A percentile compares a stretch with the other conserved stretches of the same genome.
Conservation (phyloP, 2,329 filamentous ascomycete species). For the Ramichloridium luteum region DNA sequence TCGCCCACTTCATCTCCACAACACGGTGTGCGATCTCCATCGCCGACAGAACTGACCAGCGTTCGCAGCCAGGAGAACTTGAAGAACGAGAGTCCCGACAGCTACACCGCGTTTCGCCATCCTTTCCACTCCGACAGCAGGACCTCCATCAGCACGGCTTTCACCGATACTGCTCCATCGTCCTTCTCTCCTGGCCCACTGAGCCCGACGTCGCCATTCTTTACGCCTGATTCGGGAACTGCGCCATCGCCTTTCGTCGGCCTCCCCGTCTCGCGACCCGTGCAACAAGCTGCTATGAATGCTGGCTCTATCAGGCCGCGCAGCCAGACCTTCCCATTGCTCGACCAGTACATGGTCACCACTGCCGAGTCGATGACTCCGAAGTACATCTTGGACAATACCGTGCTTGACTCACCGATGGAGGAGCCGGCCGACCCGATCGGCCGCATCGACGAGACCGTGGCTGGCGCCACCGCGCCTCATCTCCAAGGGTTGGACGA, state of each 20-base stretch:
- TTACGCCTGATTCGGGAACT: conserved; percentile 60
- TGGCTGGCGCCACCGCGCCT: conserved; percentile 28
- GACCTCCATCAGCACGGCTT: conserved; percentile 55
- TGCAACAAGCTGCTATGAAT: conserved; percentile 34
- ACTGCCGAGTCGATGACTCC: conserved; percentile 44
- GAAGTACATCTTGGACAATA: conserved; percentile 35
- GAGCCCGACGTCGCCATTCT: conserved; percentile 65
- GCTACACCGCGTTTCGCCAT: conserved; percentile 52
- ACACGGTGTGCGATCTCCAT: conserved; percentile 50
- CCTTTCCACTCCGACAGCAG: conserved; percentile 54
- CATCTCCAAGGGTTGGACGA: conserved; percentile 10
- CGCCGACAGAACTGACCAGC: conserved; percentile 51
- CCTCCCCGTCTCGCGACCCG: conserved; percentile 25
- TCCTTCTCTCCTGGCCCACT: conserved; percentile 57
- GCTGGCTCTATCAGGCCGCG: conserved; percentile 60
- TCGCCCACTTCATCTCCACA: conserved; percentile 57
- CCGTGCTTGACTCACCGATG: conserved; percentile 27
- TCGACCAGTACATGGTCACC: conserved; percentile 46
- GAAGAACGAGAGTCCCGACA: conserved; percentile 46
- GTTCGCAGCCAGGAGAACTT: conserved; percentile 58
- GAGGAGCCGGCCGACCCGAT: conserved; percentile 25
- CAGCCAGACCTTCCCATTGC: conserved; percentile 75
- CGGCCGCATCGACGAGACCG: conserved; percentile 29
- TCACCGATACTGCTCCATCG: conserved; percentile 53
- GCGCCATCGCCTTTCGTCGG: conserved; percentile 52